Conservation (phyloP, 805 yeast species). For the Cyberlindnera petersonii region DNA sequence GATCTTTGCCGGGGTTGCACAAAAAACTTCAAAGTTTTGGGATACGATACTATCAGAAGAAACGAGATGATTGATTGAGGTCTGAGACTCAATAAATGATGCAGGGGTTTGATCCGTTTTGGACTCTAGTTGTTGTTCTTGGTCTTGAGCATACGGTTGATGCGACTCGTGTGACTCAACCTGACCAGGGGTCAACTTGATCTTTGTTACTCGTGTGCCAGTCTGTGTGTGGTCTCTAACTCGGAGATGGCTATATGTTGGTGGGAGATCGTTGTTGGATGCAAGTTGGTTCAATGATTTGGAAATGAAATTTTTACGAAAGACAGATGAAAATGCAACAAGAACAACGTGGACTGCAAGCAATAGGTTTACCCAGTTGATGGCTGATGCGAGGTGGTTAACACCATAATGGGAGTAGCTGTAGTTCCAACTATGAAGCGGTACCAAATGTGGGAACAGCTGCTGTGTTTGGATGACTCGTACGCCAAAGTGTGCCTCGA, state of each 20-base stretch:
- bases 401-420: conserved; percentile 4
- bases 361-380: conserved; percentile 19
- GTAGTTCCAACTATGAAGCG: conserved; percentile 3
- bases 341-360: conserved; percentile 25
- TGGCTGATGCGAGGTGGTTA: conserved; percentile 4
- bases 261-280: conserved; percentile 4
- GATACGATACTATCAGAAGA: conserved; percentile 24
- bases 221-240: conserved; percentile 14
- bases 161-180: too few species aligned
- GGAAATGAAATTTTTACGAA: conserved; percentile 25
- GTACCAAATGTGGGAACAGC: conserved; percentile 23
- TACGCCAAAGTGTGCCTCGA: conserved; percentile 11
- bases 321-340: conserved; percentile 23
- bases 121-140: neutral
- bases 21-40: conserved; percentile 26
- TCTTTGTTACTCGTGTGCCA: conserved; percentile 17
- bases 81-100: conserved; percentile 13
- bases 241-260: conserved; percentile 7
- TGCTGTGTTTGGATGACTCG: conserved; percentile 10
- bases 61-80: conserved; percentile 7
- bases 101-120: conserved; percentile 16
- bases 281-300: conserved; percentile 25
- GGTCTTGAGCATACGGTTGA: neutral
- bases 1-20: conserved; percentile 18
- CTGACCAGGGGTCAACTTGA: conserved; percentile 5